Conservation (phyloP, 2,329 filamentous ascomycete genomes). For the Elsinoe ampelina region DNA sequence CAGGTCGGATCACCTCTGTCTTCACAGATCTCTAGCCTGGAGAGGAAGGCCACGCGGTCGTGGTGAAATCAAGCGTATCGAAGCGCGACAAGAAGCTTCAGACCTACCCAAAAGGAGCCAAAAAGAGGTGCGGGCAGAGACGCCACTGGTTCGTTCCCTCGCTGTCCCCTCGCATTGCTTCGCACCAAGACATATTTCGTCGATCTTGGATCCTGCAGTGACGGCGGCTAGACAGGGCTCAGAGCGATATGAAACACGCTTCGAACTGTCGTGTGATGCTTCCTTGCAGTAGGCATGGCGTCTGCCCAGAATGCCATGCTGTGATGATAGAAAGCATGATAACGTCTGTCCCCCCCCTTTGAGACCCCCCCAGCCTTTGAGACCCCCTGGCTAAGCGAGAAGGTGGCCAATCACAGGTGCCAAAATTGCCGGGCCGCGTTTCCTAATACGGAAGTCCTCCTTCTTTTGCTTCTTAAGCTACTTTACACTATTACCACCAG, state of each 20-base stretch:
- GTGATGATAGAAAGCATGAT: background rate
- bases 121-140: slow-evolving; percentile 1
- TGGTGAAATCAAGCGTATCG: background rate
- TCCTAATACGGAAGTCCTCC: no score
- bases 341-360: no score
- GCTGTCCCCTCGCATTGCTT: background rate
- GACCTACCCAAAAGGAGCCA: background rate
- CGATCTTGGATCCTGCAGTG: background rate
- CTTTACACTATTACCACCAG: no score
- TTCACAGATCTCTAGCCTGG: background rate
- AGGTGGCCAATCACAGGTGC: no score
- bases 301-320: background rate
- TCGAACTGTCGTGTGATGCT: background rate
- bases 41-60: slow-evolving; percentile 8
- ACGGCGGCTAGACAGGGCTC: background rate
- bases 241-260: slow-evolving; percentile 7
- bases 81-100: slow-evolving; percentile 2
- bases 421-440: no score
- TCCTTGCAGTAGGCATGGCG: background rate
- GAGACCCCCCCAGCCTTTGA: background rate
- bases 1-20: background rate
- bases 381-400: no score
- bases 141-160: slow-evolving; percentile 4
- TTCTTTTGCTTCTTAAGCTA: no score
- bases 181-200: background rate